Evolutionary conservation across 2,329 filamentous ascomycete genomes (phyloP), one percentile per base, ranked within the genome.

Genomic region (Aspergillus texensis): DNA sequence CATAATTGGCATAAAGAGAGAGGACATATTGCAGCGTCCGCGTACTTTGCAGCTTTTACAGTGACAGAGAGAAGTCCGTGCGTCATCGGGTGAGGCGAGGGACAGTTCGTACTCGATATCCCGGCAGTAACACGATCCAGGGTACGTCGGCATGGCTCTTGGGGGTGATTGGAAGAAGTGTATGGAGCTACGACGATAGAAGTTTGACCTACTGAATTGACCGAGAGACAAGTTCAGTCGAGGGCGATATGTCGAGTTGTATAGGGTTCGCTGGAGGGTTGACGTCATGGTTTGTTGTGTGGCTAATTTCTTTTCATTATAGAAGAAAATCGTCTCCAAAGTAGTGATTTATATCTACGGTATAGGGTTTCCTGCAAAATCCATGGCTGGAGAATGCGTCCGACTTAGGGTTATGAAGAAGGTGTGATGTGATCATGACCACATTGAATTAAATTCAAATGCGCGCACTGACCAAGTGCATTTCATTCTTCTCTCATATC

Each of bases 1-100:
- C 11, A 14, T 8, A 32, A 16, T 34, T 6, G 16, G 1, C 16
- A 30, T 14, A 14, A 14, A 34, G 12, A 6, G 32, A 19, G 24
- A 30, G 2, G 10, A 52, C 34, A 6, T 36, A 36, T 36, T 24
- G 2, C 16, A 12, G 6, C 32, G 1, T 24, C 12, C 26, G 45
- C 58, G 11, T 65, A 81, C 80, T 71, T 84, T 86, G 75, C 84
- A 86, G 68, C 81, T 84, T 21, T 71, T 65, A 68, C 84, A 86
- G 70, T 86, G 83, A 66, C 84, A 86, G 19, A 86, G 68, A 11
- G 79, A 83, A 1, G 83, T 85, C 26, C 83, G 75, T 2, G 83
- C 84, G 28, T 85, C 78, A 9, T 81, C 79, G 6, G 78, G 75
- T 9, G 81, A 80, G 3, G 71, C 65, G 1, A 86, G 76, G 0